Base-by-base conservation (phyloP, 495 filamentous ascomycete species). In the Chaetomium fimeti region DNA sequence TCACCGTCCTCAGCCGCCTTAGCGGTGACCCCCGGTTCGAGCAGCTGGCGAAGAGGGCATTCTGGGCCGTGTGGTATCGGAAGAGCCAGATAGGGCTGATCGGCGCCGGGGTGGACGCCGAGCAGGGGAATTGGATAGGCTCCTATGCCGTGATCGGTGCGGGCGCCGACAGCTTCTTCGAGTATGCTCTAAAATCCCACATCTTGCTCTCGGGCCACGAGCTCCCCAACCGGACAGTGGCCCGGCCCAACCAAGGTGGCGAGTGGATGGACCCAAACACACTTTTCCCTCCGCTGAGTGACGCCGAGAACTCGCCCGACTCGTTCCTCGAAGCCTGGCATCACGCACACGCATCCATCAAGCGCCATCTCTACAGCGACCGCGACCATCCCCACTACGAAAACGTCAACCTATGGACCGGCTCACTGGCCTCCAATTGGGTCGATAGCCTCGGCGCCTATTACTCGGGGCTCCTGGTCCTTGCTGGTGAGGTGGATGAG, bases 81-180 rank as follows among this genome's bases (percentile, higher is more conserved):
- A 87, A 91, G 67, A 96, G 91, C 73, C 82, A 86, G 29, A 89
- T 93, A 65, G 92, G 90, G 2, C 81, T 98, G n/a, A 85, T 98
- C 66, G 94, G 93, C 4, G 88, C 91, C 61, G 92, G 93, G 5
- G 89, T 98, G 62, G 93, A 98, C 78, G 91, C 90, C 9, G 94
- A 98, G 69, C 89, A 84, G 32, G 94, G 94, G 0, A 84, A 90
- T 64, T 98, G 94, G 94, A 88, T 93, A 57, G 88, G 88, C 32
- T 83, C 91, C 8, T 92, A 89, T 72, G 85, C 93, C 24, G 94
- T 95, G 18, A 93, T 98, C 69, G 94, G 94, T 43, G 94, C 94
- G 1, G 95, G 94, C 20, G 89, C 95, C 67, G 94, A 98, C 75
- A 97, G 92, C 77, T 98, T 98, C 77, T 98, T 93, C 69, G 94